Conservation (phyloP, 371 early-diverging fungal genomes). For the Lichtheimia ornata region DNA sequence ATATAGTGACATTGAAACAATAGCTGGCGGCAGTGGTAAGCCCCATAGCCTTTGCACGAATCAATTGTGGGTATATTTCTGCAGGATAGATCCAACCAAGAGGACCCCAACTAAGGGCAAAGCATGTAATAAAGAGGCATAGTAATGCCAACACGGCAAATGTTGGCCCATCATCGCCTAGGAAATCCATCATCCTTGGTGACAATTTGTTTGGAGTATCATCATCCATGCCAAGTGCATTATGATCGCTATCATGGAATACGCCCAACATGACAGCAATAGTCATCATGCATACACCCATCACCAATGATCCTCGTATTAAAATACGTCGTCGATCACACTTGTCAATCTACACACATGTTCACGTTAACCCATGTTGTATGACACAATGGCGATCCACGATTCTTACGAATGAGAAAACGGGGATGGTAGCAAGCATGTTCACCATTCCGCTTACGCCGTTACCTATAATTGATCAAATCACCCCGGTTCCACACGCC, state of each 20-base stretch:
- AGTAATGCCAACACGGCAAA: slow-evolving; percentile 57
- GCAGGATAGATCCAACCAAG: slow-evolving; percentile 89
- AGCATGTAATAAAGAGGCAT: slow-evolving; percentile 67
- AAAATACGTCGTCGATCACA: slow-evolving; percentile 26
- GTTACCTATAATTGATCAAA: slow-evolving; percentile 5
- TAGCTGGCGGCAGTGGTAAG: slow-evolving; percentile 84
- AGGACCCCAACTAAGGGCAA: slow-evolving; percentile 75
- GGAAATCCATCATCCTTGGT: slow-evolving; percentile 9
- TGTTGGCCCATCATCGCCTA: slow-evolving; percentile 36
- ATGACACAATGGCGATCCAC: background rate
- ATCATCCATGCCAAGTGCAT: background rate
- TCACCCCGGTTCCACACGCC: no score
- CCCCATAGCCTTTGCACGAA: slow-evolving; percentile 80
- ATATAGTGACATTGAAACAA: slow-evolving; percentile 68
- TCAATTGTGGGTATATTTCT: slow-evolving; percentile 78
- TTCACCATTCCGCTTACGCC: slow-evolving; percentile 22
- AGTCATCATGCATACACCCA: slow-evolving; percentile 28
- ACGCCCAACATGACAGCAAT: slow-evolving; percentile 34
- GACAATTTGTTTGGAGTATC: no score
- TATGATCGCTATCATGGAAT: slow-evolving; percentile 2
- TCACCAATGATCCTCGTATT: slow-evolving; percentile 15
- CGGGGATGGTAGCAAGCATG: slow-evolving; percentile 25
- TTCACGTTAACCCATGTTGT: background rate
- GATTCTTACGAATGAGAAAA: slow-evolving; percentile 27
- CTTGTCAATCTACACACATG: slow-evolving; percentile 23